These are phyloP conservation scores for Apiotrichum laibachii DNA, from an alignment of 1,284 basidiomycete species.

Conservation along the genomic window DNA sequence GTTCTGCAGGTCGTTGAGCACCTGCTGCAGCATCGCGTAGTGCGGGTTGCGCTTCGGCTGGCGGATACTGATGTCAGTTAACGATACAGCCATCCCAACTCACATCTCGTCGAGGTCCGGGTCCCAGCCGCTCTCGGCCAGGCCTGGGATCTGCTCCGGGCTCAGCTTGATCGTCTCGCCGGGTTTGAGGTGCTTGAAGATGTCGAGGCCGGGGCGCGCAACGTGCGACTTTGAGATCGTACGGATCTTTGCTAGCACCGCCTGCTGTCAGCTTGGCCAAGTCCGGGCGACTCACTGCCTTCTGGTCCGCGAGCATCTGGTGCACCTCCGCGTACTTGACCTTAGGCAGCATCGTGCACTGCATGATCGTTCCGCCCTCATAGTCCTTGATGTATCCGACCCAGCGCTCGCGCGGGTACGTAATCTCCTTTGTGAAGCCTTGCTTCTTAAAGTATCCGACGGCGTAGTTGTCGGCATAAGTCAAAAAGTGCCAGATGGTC, in stretches of 20 bases:
- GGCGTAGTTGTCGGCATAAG: slow-evolving; percentile 98
- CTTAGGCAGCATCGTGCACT: slow-evolving; percentile 89
- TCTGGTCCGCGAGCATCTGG: slow-evolving; percentile 75
- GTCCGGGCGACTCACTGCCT: slow-evolving; percentile 59
- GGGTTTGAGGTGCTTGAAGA: slow-evolving; percentile 62
- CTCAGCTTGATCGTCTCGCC: slow-evolving; percentile 38
- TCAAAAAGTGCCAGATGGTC: slow-evolving; percentile 88
- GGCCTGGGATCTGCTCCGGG: slow-evolving; percentile 72
- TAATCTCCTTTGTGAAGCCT: slow-evolving; percentile 97
- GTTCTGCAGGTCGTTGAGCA: slow-evolving; percentile 76
- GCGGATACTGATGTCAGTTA: slow-evolving; percentile 48
- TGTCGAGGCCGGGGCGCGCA: slow-evolving; percentile 74
- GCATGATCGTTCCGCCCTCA: slow-evolving; percentile 99
- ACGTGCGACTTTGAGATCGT: slow-evolving; percentile 83
- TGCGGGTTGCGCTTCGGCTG: slow-evolving; percentile 60
- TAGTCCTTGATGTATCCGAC: slow-evolving; percentile 99
- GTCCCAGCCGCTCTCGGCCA: slow-evolving; percentile 92
- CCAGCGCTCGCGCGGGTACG: slow-evolving; percentile 84
- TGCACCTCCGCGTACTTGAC: slow-evolving; percentile 85
- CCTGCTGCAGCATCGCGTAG: slow-evolving; percentile 70
- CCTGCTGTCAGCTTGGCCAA: slow-evolving; percentile 45
- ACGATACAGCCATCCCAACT: slow-evolving; percentile 36
- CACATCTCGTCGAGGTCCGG: slow-evolving; percentile 76
- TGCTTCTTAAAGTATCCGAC: slow-evolving; percentile 99
- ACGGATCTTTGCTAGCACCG: slow-evolving; percentile 83